Conservation (phyloP, 1,139 yeast genomes). For the Kluyveromyces sp. region DNA sequence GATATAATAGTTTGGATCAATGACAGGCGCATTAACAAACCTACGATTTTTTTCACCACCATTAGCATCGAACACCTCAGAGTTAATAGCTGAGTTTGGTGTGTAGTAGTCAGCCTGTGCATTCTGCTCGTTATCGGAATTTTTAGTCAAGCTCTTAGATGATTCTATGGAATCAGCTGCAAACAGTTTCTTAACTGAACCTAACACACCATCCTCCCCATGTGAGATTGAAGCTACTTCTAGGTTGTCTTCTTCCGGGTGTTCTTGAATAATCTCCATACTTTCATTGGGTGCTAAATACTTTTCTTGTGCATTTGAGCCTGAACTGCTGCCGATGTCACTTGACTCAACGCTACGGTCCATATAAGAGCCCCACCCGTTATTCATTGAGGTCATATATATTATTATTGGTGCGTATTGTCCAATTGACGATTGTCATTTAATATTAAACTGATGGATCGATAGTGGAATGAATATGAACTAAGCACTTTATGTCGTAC, state of each 20-base stretch:
- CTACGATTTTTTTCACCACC: background rate
- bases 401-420: background rate
- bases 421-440: background rate
- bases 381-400: background rate
- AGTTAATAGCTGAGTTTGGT: background rate
- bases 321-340: background rate
- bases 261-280: background rate
- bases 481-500: too few species aligned
- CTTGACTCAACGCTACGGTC: background rate
- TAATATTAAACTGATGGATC: too few species aligned
- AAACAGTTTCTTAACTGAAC: background rate
- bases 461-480: too few species aligned
- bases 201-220: background rate
- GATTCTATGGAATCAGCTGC: background rate
- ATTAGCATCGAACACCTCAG: background rate
- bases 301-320: background rate
- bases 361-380: background rate
- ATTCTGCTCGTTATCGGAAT: background rate
- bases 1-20: conserved; percentile 7
- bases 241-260: background rate
- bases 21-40: background rate
- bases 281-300: background rate
- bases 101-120: conserved; percentile 1
- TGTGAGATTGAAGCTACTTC: background rate
- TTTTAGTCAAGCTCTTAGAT: background rate